phyloP scores from a whole-genome alignment of 176 grass and related monocot genomes.

The Saccharum spontaneum region DNA sequence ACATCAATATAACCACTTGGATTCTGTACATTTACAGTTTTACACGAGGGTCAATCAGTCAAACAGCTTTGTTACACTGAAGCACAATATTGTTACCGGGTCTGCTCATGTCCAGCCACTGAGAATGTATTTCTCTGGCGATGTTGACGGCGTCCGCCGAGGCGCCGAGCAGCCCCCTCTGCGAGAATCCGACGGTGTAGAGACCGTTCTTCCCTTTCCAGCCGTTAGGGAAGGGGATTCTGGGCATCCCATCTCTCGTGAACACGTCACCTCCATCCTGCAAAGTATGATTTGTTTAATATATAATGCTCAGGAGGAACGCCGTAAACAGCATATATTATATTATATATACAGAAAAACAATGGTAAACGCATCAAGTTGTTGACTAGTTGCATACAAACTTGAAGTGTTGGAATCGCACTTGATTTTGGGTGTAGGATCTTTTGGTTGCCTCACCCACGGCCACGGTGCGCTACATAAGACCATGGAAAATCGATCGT shows the following conservation, averaged over 20 bases:
- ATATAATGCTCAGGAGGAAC: no score
- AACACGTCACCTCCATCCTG: constrained; percentile 68
- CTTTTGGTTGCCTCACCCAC: no score
- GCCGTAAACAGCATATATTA: no score
- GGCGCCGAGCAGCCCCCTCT: constrained; percentile 74
- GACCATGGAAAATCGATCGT: no score
- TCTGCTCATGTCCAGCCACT: constrained; percentile 46
- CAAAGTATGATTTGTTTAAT: no score
- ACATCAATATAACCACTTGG: constrained; percentile 5
- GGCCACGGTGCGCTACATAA: no score
- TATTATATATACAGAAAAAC: no score
- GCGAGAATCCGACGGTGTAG: constrained; percentile 84
- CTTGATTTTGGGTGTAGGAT: no score
- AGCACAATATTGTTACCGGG: background rate
- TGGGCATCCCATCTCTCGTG: constrained; percentile 64
- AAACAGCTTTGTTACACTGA: background rate
- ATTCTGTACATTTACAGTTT: constrained; percentile 34
- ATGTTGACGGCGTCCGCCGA: constrained; percentile 74
- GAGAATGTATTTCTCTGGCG: constrained; percentile 60
- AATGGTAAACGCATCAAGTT: no score
- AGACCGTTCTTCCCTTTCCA: constrained; percentile 88
- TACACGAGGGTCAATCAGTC: background rate
- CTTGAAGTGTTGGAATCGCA: no score
- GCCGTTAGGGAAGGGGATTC: constrained; percentile 51
- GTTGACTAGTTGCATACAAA: no score